Evolutionary conservation across 768 basidiomycete genomes (phyloP), one percentile per base, ranked within the genome.

Genomic region (Boletus rubescentipes): DNA sequence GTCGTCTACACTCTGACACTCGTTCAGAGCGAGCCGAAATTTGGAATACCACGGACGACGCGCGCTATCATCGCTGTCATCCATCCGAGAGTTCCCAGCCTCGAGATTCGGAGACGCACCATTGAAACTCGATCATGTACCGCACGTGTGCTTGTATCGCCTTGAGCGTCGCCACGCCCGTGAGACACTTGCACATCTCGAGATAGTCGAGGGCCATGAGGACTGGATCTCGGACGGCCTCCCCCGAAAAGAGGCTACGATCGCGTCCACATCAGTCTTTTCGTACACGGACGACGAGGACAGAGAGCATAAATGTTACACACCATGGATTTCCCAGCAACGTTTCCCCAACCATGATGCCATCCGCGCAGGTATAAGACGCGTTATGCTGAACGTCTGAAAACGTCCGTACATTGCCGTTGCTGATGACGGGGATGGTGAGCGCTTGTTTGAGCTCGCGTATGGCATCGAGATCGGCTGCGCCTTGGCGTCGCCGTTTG

Each of bases 311-410:
- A n/a, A n/a, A 18, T n/a, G 10, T 12, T 23, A 67, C 77, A 34
- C 55, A 90, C 89, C 81, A 84, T 31, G 89, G 88, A 69, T 92
- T 90, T 16, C 79, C 81, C 5, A 90, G 73, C 32, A 91, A 69
- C n/a, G 82, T 80, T 64, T 91, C 89, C 9, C 87, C 90, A 2
- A 91, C 86, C 90, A 92, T 92, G 50, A 86, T 65, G 9, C 90
- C 90, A 60, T 88, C 83, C 40, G 87, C 87, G 15, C 78, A 74
- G 4, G 88, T 89, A 42, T 72, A 73, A 30, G 67, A 63, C 46
- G 78, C 64, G 63, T 91, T 90, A 23, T 65, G 64, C 54, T 69
- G 66, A 12, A 91, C 66, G 65, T 92, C 85, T 29, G 71, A 69
- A 71, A 78, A 84, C 16, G 67, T 70, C 31, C 82, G 79, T 16